A percentile compares a stretch with the other conserved stretches of the same genome.
phyloP scores from a whole-genome alignment of 2,329 filamentous ascomycete genomes.

The Diaporthe australafricana region DNA sequence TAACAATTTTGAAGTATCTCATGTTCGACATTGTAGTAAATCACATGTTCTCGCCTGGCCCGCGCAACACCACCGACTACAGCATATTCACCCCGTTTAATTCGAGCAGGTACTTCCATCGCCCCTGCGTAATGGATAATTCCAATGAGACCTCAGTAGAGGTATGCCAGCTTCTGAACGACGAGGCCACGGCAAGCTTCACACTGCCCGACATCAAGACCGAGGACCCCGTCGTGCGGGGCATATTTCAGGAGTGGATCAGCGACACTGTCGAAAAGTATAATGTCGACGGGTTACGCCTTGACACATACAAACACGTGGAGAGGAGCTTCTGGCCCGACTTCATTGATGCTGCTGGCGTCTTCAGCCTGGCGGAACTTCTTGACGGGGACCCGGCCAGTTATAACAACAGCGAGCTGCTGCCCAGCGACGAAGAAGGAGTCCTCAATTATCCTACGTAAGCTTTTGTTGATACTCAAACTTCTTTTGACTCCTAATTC shows the following conservation, averaged over 20 bases:
- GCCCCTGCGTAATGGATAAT: slow-evolving; percentile 31
- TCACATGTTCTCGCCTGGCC: slow-evolving; percentile 49
- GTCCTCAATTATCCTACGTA: neutral
- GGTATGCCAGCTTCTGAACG: neutral
- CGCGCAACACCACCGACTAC: slow-evolving; percentile 28
- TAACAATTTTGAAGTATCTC: slow-evolving; percentile 51
- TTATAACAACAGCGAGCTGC: neutral
- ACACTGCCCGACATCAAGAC: slow-evolving; percentile 69
- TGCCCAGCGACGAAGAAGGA: slow-evolving; percentile 1
- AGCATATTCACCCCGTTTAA: slow-evolving; percentile 38
- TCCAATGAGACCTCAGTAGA: slow-evolving; percentile 20
- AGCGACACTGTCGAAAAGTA: slow-evolving; percentile 64
- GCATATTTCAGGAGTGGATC: slow-evolving; percentile 67
- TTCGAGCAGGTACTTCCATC: slow-evolving; percentile 41
- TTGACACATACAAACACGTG: slow-evolving; percentile 55
- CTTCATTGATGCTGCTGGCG: neutral
- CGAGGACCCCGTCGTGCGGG: slow-evolving; percentile 57
- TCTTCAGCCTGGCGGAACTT: slow-evolving; percentile 1
- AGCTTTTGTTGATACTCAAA: neutral
- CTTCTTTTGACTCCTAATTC: too few relatives aligned
- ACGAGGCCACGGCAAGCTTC: slow-evolving; percentile 30
- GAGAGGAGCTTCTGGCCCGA: neutral
- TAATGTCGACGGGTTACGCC: slow-evolving; percentile 68
- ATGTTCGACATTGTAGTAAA: slow-evolving; percentile 73
- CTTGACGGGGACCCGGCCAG: neutral